phyloP scores from a whole-genome alignment of 441 rosid species.

The Biscutella laevigata region DNA sequence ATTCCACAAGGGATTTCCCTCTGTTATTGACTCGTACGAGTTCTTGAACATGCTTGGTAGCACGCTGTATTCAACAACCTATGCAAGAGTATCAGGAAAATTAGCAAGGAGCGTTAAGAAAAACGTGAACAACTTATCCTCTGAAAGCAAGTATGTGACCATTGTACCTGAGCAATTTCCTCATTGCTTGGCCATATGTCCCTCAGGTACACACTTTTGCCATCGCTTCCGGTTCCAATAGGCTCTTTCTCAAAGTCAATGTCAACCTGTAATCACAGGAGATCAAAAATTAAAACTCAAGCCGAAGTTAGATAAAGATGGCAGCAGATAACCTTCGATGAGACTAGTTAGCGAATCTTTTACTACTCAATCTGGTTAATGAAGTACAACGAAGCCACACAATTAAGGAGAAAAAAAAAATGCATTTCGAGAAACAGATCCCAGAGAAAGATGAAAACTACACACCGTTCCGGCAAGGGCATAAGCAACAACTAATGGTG shows the following conservation, averaged over 20 bases:
- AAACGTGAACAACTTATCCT: not conserved
- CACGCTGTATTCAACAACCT: conserved; percentile 46
- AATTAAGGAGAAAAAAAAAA: not conserved
- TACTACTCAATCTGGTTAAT: not conserved
- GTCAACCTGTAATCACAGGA: conserved; percentile 34
- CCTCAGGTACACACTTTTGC: conserved; percentile 37
- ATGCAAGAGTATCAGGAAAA: not conserved
- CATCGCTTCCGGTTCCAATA: conserved; percentile 42
- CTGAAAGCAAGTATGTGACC: not conserved
- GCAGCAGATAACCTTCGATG: not conserved
- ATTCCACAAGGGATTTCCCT: conserved; percentile 56
- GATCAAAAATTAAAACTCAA: not conserved
- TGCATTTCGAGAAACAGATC: not conserved
- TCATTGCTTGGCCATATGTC: conserved; percentile 59
- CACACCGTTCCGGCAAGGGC: conserved; percentile 64
- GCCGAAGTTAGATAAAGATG: not conserved
- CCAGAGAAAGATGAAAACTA: not conserved
- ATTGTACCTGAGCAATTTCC: conserved; percentile 44
- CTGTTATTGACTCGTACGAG: conserved; percentile 44
- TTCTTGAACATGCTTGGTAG: conserved; percentile 52
- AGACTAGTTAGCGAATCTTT: not conserved
- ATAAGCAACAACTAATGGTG: conserved; percentile 62
- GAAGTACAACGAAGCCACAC: not conserved
- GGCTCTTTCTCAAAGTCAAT: conserved; percentile 60
- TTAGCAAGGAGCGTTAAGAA: not conserved